phyloP scores from a whole-genome alignment of 768 basidiomycete species.

The Suillus subaureus region DNA sequence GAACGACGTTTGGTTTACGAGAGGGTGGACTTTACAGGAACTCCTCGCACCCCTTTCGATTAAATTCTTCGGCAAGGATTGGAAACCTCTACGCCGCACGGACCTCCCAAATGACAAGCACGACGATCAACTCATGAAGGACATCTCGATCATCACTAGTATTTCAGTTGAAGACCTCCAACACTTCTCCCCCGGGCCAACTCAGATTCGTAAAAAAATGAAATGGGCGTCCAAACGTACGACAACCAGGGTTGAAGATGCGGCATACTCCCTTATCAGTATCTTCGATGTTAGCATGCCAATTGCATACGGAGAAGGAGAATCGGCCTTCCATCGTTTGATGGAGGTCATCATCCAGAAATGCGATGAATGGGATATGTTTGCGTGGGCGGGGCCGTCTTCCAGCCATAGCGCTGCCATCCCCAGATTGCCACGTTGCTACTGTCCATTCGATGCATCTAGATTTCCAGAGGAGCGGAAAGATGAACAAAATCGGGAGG shows the following conservation, averaged over 20 bases:
- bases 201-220: conserved; percentile 16
- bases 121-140: conserved; percentile 1
- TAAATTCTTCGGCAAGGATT: conserved; percentile 1
- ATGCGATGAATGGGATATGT: conserved; percentile 27
- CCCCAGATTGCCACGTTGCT: conserved; percentile 20
- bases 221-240: conserved; percentile 25
- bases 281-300: conserved; percentile 25
- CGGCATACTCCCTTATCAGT: conserved; percentile 28
- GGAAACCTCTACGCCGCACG: neutral
- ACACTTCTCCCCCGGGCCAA: neutral
- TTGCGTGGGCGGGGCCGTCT: conserved; percentile 24
- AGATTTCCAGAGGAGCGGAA: neutral
- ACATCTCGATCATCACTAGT: neutral
- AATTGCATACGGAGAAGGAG: conserved; percentile 19
- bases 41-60: conserved; percentile 3
- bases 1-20: conserved; percentile 15
- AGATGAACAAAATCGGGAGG: conserved; percentile 4
- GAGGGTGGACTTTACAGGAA: conserved; percentile 14
- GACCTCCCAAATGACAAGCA: neutral
- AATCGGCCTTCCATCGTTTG: conserved; percentile 28
- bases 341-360: conserved; percentile 25
- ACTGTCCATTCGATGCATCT: conserved; percentile 1
- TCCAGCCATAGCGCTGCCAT: conserved; percentile 19
- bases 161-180: conserved; percentile 7
- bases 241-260: conserved; percentile 28